A percentile compares a stretch with the other conserved stretches of the same genome.
These are phyloP conservation scores for Candida maris DNA, from an alignment of 805 yeast species.

Conservation along the genomic window DNA sequence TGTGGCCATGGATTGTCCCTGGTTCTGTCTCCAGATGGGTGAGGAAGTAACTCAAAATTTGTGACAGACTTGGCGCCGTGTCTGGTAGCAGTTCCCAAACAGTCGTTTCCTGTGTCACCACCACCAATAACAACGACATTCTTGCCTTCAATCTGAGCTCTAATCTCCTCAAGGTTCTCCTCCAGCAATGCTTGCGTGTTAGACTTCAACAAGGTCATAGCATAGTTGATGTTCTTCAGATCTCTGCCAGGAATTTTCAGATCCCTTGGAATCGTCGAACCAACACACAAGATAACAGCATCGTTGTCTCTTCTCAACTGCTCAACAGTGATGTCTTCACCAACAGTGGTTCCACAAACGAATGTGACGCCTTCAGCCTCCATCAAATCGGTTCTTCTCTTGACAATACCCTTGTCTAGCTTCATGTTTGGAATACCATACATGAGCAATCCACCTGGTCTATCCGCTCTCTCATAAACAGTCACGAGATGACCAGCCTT, in stretches of 20 bases:
- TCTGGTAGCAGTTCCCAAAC: constrained; percentile 95
- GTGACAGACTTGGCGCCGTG: constrained; percentile 94
- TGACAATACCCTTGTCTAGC: constrained; percentile 86
- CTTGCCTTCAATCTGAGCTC: constrained; percentile 72
- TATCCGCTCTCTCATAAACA: constrained; percentile 89
- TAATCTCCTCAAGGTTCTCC: constrained; percentile 72
- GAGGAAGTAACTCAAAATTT: constrained; percentile 91
- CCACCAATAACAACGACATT: constrained; percentile 97
- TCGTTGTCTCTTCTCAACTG: constrained; percentile 63
- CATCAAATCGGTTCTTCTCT: constrained; percentile 87
- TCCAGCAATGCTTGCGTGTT: constrained; percentile 90
- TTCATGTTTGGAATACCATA: constrained; percentile 99
- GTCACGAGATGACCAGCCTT: constrained; percentile 92
- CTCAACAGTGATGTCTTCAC: constrained; percentile 73
- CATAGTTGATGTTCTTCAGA: constrained; percentile 83
- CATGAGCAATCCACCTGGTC: constrained; percentile 97
- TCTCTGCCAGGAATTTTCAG: constrained; percentile 92
- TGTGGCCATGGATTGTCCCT: constrained; percentile 99
- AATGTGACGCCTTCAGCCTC: constrained; percentile 87
- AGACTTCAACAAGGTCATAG: constrained; percentile 84
- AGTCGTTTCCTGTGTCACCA: constrained; percentile 99
- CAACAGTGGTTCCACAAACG: constrained; percentile 72
- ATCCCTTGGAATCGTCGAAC: constrained; percentile 96
- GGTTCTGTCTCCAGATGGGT: constrained; percentile 81
- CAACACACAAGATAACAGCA: constrained; percentile 89